These are phyloP conservation scores for Dryas integrifolia DNA, from an alignment of 331 rosid species.

Conservation along the genomic window DNA sequence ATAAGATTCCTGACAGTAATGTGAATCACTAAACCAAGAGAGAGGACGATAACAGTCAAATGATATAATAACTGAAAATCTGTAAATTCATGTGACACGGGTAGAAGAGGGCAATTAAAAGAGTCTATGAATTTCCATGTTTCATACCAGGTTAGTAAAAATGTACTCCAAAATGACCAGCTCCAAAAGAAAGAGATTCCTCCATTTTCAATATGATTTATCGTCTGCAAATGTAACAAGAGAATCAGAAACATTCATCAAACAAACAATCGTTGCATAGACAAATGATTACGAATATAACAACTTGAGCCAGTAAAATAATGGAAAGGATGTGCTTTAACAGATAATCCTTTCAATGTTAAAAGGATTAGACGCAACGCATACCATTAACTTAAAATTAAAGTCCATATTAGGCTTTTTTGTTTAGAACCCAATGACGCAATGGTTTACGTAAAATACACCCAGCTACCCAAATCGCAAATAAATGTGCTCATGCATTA, in stretches of 20 bases:
- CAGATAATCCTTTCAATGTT: neutral
- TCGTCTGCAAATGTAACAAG: conserved; percentile 43
- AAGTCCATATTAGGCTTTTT: neutral
- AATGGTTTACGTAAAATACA: neutral
- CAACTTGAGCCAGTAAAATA: neutral
- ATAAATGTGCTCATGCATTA: no score
- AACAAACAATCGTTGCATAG: conserved; percentile 5
- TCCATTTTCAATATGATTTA: conserved; percentile 53
- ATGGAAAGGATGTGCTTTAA: no score
- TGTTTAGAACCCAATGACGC: neutral
- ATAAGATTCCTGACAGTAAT: neutral
- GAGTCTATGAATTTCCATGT: conserved; percentile 14
- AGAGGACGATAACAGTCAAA: neutral
- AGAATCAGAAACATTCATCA: conserved; percentile 7
- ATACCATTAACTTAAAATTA: neutral
- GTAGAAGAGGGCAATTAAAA: conserved; percentile 23
- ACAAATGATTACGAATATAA: neutral
- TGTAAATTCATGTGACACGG: neutral
- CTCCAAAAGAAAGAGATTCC: conserved; percentile 94
- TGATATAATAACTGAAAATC: neutral
- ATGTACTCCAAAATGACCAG: conserved; percentile 96
- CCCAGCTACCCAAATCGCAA: neutral
- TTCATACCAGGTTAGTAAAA: conserved; percentile 78
- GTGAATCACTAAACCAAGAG: neutral
- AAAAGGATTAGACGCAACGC: neutral